phyloP scores from a whole-genome alignment of 495 filamentous ascomycete species.

The Penicillium pancosmium region DNA sequence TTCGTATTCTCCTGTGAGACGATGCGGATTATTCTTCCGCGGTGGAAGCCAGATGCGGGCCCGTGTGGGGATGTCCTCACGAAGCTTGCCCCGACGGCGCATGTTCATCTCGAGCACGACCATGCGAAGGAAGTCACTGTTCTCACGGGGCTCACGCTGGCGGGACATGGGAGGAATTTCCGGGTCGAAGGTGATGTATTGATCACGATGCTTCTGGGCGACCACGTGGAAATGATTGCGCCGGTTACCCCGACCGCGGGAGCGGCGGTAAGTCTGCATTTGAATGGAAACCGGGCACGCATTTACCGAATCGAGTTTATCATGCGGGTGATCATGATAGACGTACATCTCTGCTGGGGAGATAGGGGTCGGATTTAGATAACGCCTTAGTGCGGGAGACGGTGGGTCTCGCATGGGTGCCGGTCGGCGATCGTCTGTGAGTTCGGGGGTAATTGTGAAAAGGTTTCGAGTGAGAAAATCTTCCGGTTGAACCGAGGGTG shows the following conservation, averaged over 20 bases:
- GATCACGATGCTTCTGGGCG: slow-evolving; percentile 30
- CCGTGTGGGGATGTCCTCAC: slow-evolving; percentile 77
- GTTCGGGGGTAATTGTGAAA: slow-evolving; percentile 74
- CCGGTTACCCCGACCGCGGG: slow-evolving; percentile 36
- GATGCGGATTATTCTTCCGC: slow-evolving; percentile 53
- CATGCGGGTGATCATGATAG: slow-evolving; percentile 50
- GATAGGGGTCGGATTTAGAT: slow-evolving; percentile 81
- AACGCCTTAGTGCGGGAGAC: slow-evolving; percentile 84
- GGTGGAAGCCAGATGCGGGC: slow-evolving; percentile 89
- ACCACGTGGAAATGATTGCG: slow-evolving; percentile 39
- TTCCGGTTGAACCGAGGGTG: slow-evolving; percentile 76
- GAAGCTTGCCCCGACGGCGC: slow-evolving; percentile 87
- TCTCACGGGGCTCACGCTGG: slow-evolving; percentile 89
- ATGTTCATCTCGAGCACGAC: slow-evolving; percentile 98
- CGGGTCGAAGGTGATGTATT: slow-evolving; percentile 47
- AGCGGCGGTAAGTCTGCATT: slow-evolving; percentile 75
- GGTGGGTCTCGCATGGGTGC: slow-evolving; percentile 74
- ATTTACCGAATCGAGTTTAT: slow-evolving; percentile 27
- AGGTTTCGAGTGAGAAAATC: slow-evolving; percentile 89
- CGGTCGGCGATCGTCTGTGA: slow-evolving; percentile 87
- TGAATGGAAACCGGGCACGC: slow-evolving; percentile 78
- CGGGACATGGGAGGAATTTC: slow-evolving; percentile 58
- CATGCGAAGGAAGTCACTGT: slow-evolving; percentile 89
- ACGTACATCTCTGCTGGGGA: slow-evolving; percentile 68
- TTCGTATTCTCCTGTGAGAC: slow-evolving; percentile 33